Evolutionary conservation across 2,329 filamentous ascomycete genomes (phyloP), one percentile per base, ranked within the genome.

Genomic region (Ascochyta pisi): DNA sequence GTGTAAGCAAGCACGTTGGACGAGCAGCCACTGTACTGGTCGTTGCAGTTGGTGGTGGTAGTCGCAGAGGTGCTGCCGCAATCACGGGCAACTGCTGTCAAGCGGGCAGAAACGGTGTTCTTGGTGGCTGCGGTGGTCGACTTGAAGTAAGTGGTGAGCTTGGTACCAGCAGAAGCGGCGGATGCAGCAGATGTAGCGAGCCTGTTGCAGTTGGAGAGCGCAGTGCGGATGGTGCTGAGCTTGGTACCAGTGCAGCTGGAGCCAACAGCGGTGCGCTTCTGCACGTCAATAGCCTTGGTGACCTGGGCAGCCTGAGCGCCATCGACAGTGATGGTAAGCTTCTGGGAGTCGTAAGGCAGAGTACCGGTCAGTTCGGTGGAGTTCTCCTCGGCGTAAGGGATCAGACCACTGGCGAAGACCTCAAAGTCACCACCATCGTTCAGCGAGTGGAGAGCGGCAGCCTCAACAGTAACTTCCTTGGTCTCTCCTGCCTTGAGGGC

Each of bases 71-170:
- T 78, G 15, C 82, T 82, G 48, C 78, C 74, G 56, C 86, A 87
- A 73, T 89, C 85, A 2, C 64, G 63, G 4, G 84, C 82, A 6
- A 89, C 79, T 6, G 71, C 71, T 2, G n/a, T 65, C 24, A 74
- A 54, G 35, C 71, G 71, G 13, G 57, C 65, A 16, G 64, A 57
- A 22, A 74, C 67, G 3, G 60, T 60, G 51, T 76, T 79, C 47
- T 70, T 77, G 37, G 82, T 81, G 9, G 78, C 78, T 3, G 73
- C 58, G 12, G 76, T 73, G 26, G 82, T 82, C 0, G 82, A 82
- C 76, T 87, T 88, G 81, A 89, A 90, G 79, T 87, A 89, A 67
- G 87, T 84, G 33, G 72, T 73, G 63, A 88, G 85, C 63, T 76
- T 73, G 0, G 79, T 83, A 1, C 77, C 70, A 0, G 84, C 83